These are phyloP conservation scores for Starmera dryadoides DNA, from an alignment of 805 yeast genomes.

Conservation along the genomic window DNA sequence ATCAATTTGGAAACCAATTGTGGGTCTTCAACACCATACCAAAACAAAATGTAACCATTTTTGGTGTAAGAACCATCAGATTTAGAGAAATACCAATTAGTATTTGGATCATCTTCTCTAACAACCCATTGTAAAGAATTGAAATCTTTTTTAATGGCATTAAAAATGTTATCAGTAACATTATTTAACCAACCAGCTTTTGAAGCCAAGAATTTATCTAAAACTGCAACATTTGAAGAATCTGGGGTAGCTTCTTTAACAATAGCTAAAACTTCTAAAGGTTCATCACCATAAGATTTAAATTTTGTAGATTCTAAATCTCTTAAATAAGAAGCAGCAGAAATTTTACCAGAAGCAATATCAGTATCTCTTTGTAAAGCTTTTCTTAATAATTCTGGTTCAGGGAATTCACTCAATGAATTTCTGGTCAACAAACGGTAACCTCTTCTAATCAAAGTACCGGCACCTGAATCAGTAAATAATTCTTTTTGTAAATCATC, in stretches of 20 bases:
- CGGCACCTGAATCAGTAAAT: slow-evolving; percentile 98
- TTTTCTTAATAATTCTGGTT: slow-evolving; percentile 69
- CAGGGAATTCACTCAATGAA: slow-evolving; percentile 58
- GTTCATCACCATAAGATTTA: slow-evolving; percentile 90
- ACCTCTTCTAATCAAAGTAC: slow-evolving; percentile 96
- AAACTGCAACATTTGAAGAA: slow-evolving; percentile 44
- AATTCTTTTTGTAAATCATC: slow-evolving; percentile 93
- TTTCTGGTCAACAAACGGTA: slow-evolving; percentile 74
- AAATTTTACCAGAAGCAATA: slow-evolving; percentile 57
- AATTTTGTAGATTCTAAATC: slow-evolving; percentile 54
- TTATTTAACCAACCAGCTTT: slow-evolving; percentile 96
- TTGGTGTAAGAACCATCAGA: slow-evolving; percentile 92
- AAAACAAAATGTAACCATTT: slow-evolving; percentile 84
- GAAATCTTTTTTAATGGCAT: slow-evolving; percentile 70
- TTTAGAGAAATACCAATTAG: slow-evolving; percentile 85
- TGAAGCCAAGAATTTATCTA: slow-evolving; percentile 83
- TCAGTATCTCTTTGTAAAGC: slow-evolving; percentile 75
- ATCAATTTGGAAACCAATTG: slow-evolving; percentile 58
- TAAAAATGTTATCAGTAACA: slow-evolving; percentile 91
- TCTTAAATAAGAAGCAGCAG: slow-evolving; percentile 78
- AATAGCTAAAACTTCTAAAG: slow-evolving; percentile 88
- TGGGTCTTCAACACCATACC: slow-evolving; percentile 81
- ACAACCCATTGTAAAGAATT: slow-evolving; percentile 79
- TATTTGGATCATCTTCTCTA: slow-evolving; percentile 82
- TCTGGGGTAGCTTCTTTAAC: slow-evolving; percentile 44